Evolutionary conservation across 306 rosid genomes (phyloP).

Genomic region (Cucumis cinereus): DNA sequence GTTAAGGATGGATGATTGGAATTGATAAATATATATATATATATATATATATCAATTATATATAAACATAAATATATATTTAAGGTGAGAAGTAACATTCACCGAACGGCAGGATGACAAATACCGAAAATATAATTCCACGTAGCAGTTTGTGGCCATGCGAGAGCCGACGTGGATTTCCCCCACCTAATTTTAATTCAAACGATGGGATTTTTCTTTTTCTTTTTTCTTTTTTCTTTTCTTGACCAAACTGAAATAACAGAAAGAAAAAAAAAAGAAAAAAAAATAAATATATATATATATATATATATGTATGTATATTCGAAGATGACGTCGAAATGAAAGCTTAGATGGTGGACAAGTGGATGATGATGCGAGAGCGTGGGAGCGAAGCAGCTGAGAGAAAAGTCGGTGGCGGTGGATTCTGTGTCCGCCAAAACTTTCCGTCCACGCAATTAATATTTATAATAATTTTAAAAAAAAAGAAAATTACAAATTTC

Average conservation of each 20-base stretch:
- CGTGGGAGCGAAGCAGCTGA: constrained; percentile 30
- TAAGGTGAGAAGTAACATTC: not conserved
- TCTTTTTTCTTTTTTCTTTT: not conserved
- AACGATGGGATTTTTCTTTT: not conserved
- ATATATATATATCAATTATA: no score
- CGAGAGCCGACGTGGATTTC: constrained; percentile 20
- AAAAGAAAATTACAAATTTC: not conserved
- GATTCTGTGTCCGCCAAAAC: constrained; percentile 2
- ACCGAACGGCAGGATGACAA: not conserved
- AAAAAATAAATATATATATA: not conserved
- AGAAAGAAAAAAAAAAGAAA: not conserved
- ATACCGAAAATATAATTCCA: constrained; percentile 10
- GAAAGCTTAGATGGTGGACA: constrained; percentile 12
- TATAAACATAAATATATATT: not conserved
- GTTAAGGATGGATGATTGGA: constrained; percentile 3
- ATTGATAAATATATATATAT: not conserved
- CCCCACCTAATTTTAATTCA: not conserved
- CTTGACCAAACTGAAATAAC: constrained; percentile 17
- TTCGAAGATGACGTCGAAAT: constrained; percentile 3
- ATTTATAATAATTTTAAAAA: not conserved
- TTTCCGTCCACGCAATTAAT: constrained; percentile 47
- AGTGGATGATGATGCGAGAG: constrained; percentile 18
- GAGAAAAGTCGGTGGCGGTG: constrained; percentile 7
- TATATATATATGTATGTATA: not conserved
- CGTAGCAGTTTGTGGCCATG: constrained; percentile 19